Conservation (phyloP, 345 rosid species). For the Pugionium cornutum region DNA sequence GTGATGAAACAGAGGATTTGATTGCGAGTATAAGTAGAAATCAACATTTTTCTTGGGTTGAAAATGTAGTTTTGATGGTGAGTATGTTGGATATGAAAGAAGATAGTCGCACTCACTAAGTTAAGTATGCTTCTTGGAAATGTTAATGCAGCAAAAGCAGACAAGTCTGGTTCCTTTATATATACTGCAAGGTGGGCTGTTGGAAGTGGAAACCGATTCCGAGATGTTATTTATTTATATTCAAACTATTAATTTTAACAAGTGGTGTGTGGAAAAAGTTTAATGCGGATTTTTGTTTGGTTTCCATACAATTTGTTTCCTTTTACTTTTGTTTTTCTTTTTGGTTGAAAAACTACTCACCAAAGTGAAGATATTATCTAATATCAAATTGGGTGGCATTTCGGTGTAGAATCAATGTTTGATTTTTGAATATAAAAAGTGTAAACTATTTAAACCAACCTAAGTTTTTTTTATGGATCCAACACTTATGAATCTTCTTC, state of each 20-base stretch:
- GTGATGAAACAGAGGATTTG: slow-evolving; percentile 34
- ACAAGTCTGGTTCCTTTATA: slow-evolving; percentile 39
- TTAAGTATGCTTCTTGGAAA: slow-evolving; percentile 36
- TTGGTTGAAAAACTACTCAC: slow-evolving; percentile 2
- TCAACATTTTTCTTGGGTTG: slow-evolving; percentile 40
- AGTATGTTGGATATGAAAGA: slow-evolving; percentile 29
- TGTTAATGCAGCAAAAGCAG: slow-evolving; percentile 44
- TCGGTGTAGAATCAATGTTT: too few relatives aligned
- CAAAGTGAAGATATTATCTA: not conserved
- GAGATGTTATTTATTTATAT: slow-evolving; percentile 12
- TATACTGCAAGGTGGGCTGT: slow-evolving; percentile 35
- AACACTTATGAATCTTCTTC: not conserved
- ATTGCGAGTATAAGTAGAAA: slow-evolving; percentile 23
- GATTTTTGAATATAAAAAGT: too few relatives aligned
- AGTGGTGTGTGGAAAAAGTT: slow-evolving; percentile 32
- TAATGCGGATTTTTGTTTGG: slow-evolving; percentile 8
- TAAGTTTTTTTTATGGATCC: too few relatives aligned
- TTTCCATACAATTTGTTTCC: not conserved
- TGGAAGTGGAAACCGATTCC: slow-evolving; percentile 38
- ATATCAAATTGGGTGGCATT: not conserved
- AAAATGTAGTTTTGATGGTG: slow-evolving; percentile 7
- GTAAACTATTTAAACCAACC: too few relatives aligned
- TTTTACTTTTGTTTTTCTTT: not conserved
- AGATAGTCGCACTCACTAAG: slow-evolving; percentile 38
- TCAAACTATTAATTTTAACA: slow-evolving; percentile 6